phyloP scores from a whole-genome alignment of 1,139 yeast genomes.

The Candida pseudoviswanathii region DNA sequence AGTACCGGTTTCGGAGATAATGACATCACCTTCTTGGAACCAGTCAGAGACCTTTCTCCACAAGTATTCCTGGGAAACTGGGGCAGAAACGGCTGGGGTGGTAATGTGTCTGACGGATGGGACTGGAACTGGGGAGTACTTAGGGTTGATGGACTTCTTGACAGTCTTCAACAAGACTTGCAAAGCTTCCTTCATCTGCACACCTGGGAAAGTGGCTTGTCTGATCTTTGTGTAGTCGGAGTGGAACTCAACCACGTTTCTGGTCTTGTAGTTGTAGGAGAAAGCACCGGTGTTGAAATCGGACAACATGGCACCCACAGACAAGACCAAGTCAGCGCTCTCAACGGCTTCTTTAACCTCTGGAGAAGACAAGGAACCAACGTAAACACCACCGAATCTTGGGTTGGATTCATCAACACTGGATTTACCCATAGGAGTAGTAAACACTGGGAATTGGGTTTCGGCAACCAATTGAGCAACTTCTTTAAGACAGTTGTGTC shows the following conservation, averaged over 20 bases:
- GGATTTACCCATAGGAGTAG: slow-evolving; percentile 92
- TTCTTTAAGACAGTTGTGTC: slow-evolving; percentile 70
- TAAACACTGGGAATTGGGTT: slow-evolving; percentile 82
- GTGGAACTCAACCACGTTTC: slow-evolving; percentile 83
- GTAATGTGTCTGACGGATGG: slow-evolving; percentile 43
- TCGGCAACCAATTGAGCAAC: slow-evolving; percentile 61
- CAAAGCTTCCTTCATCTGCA: slow-evolving; percentile 66
- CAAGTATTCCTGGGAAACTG: slow-evolving; percentile 71
- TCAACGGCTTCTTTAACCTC: slow-evolving; percentile 66
- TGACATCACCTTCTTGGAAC: slow-evolving; percentile 78
- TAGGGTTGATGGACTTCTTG: background rate
- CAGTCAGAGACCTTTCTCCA: slow-evolving; percentile 78
- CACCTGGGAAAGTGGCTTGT: slow-evolving; percentile 75
- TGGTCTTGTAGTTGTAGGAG: slow-evolving; percentile 78
- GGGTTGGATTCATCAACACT: slow-evolving; percentile 52
- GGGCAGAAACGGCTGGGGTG: slow-evolving; percentile 22
- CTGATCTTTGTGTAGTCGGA: slow-evolving; percentile 80
- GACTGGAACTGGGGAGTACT: slow-evolving; percentile 38
- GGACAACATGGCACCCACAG: slow-evolving; percentile 81
- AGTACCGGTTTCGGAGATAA: slow-evolving; percentile 87
- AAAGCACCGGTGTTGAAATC: slow-evolving; percentile 92
- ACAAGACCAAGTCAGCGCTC: slow-evolving; percentile 71
- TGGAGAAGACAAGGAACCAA: slow-evolving; percentile 29
- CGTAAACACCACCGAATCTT: slow-evolving; percentile 14
- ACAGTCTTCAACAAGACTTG: slow-evolving; percentile 13